Evolutionary conservation across 495 filamentous ascomycete genomes (phyloP), one percentile per base, ranked within the genome.

Genomic region (Bathelium albidoporum): DNA sequence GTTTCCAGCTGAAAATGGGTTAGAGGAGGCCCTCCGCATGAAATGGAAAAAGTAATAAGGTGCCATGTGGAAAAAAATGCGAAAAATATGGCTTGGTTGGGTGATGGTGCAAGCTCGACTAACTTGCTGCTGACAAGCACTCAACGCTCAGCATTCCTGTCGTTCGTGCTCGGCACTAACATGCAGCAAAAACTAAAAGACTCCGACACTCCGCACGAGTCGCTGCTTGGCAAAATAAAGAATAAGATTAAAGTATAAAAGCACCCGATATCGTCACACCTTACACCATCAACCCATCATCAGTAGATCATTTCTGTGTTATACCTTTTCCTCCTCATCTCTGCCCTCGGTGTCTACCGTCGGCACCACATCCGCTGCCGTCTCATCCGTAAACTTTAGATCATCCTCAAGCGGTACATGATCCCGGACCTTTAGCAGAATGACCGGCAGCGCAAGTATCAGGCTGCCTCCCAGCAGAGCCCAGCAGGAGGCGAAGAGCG

Each of bases 361-460:
- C 36, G 31, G 44, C 18, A 36, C 58, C 31, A 92, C 87, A 67
- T 91, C 88, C 61, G 80, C 82, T 2, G 80, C 66, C 0, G 87
- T 93, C 80, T 92, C 89, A 65, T 93, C 90, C 44, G 86, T 89
- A 75, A 90, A 91, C 68, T 84, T 85, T 32, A 96, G 76, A 75
- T 96, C 91, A 55, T 89, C 83, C 71, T 91, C 89, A 12, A 94
- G 66, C 4, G 80, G 72, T 11, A 85, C 82, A 45, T 82, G 84
- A 44, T 95, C 88, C 73, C 87, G 85, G 71, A 96, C 84, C 77
- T 86, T 89, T 70, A 85, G 73, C 71, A 87, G 85, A 71, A 96
- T 86, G 55, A 96, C 84, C 0, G 91, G 90, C 0, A 85, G 78
- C n/a, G 89, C 91, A 65, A 89, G 73, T 53, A 94, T 41, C 63